Evolutionary conservation across 2,329 filamentous ascomycete species (phyloP), one percentile per base, ranked within the genome.

Genomic region (Spiromastix sp.): DNA sequence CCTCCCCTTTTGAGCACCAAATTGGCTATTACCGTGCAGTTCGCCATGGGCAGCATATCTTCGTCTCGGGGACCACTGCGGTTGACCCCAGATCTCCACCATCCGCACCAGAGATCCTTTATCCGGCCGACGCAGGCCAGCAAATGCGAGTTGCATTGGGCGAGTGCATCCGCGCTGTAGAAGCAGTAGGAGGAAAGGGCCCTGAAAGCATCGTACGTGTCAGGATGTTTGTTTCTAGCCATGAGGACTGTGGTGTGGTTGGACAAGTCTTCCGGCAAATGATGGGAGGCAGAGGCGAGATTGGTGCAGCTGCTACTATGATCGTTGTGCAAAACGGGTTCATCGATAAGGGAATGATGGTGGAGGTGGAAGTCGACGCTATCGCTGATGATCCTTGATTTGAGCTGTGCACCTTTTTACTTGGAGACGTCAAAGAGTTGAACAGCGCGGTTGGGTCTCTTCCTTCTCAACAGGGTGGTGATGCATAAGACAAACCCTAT

Each of bases 291-390:
- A 43, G 44, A 3, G 40, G 38, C 5, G 48, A 45, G 19, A 38
- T 55, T 11, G 52, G 54, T 26, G 48, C 55, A 3, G 55, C 50
- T 12, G 57, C 57, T 21, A 61, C 56, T 4, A 57, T 60, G 55
- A 45, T 62, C 36, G 55, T 61, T 13, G 56, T 59, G 9, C 42
- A 45, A 7, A 44, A 48, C 40, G 57, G 57, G 8, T 61, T 61
- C 41, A 49, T 60, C 9, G 49, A 61, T 41, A 42, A 43, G 19
- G 45, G 46, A 16, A 60, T 61, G 55, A 42, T 59, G 30, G 57
- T 61, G n/a, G 58, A 61, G 40, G 48, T 61, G 31, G 57, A 60
- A 34, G 54, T 60, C 20, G 57, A 61, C 52, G 58, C 56, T 9
- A 47, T 59, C 30, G 39, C 45, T 16, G 39, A 44, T n/a, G n/a